Evolutionary conservation across 2,329 filamentous ascomycete species (phyloP).

Genomic region (Nemania sp.): DNA sequence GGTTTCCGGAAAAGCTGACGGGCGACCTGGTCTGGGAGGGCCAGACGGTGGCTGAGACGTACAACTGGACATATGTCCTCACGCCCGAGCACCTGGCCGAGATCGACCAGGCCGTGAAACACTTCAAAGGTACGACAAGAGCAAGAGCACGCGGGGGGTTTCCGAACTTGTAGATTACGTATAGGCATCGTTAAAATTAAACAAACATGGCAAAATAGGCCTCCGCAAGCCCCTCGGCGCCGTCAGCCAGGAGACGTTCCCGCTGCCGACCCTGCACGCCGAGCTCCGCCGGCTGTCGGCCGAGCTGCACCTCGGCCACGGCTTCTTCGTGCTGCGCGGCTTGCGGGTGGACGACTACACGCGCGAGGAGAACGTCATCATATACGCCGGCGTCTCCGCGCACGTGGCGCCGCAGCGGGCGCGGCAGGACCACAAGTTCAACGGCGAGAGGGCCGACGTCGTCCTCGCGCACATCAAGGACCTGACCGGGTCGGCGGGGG

Average conservation of each 20-base stretch:
- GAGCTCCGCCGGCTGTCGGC: conserved; percentile 56
- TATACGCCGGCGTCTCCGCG: conserved; percentile 63
- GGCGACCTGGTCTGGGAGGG: conserved; percentile 64
- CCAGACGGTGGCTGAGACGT: conserved; percentile 49
- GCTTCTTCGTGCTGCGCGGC: conserved; percentile 66
- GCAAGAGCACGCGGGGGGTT: too few relatives aligned
- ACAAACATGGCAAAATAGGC: conserved; percentile 9
- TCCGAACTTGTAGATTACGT: neutral
- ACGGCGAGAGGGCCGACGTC: conserved; percentile 54
- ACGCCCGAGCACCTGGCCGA: conserved; percentile 53
- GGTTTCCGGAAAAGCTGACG: conserved; percentile 54
- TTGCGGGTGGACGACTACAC: conserved; percentile 56
- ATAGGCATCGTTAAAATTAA: too few relatives aligned
- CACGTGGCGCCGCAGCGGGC: conserved; percentile 61
- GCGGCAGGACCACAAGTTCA: conserved; percentile 53
- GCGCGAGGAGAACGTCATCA: conserved; percentile 61
- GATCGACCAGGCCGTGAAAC: conserved; percentile 47
- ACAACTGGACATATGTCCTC: conserved; percentile 59
- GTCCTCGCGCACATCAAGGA: conserved; percentile 67
- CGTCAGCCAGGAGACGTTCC: conserved; percentile 57
- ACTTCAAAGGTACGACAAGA: conserved; percentile 46
- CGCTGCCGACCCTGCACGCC: conserved; percentile 55
- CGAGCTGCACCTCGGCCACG: conserved; percentile 61
- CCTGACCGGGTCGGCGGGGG: conserved; percentile 44
- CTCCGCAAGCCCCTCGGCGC: conserved; percentile 44